A percentile compares a stretch with the other conserved stretches of the same genome.
These are phyloP conservation scores for Saturnispora mendoncae DNA, from an alignment of 805 yeast species.

Conservation along the genomic window DNA sequence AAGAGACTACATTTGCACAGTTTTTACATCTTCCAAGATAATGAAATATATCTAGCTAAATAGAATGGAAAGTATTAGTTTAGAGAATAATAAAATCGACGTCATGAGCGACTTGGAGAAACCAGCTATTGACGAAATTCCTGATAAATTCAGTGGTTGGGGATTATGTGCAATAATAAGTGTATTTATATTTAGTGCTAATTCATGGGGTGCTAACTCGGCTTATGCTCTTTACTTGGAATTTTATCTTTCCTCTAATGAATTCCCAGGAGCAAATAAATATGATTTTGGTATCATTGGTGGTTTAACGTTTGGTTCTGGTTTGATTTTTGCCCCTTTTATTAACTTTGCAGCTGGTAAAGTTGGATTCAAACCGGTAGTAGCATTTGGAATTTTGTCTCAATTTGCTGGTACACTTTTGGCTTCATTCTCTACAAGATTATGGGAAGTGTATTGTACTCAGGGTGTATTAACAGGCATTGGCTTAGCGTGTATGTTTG, in stretches of 20 bases:
- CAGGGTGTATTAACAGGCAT: constrained; percentile 60
- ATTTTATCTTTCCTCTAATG: constrained; percentile 41
- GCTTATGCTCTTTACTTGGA: constrained; percentile 59
- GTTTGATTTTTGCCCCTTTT: constrained; percentile 41
- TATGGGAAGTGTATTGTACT: constrained; percentile 61
- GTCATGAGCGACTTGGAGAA: background rate
- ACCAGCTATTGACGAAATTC: constrained; percentile 23
- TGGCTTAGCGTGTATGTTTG: constrained; percentile 47
- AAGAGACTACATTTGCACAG: too few relatives aligned
- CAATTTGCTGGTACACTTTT: constrained; percentile 49
- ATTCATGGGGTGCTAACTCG: constrained; percentile 68
- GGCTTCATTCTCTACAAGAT: constrained; percentile 48
- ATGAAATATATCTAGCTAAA: too few relatives aligned
- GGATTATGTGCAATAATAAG: constrained; percentile 40
- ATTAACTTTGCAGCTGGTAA: constrained; percentile 38
- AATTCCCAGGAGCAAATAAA: constrained; percentile 46
- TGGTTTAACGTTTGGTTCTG: constrained; percentile 54
- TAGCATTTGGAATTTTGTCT: constrained; percentile 38
- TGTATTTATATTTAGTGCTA: constrained; percentile 41
- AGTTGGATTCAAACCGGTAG: constrained; percentile 34
- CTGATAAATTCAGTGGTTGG: constrained; percentile 70
- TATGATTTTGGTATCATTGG: constrained; percentile 60
- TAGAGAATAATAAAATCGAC: too few relatives aligned
- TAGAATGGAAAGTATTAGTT: too few relatives aligned
- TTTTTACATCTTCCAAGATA: too few relatives aligned